phyloP scores from a whole-genome alignment of 768 basidiomycete genomes.

The Rhizopogon sp. region DNA sequence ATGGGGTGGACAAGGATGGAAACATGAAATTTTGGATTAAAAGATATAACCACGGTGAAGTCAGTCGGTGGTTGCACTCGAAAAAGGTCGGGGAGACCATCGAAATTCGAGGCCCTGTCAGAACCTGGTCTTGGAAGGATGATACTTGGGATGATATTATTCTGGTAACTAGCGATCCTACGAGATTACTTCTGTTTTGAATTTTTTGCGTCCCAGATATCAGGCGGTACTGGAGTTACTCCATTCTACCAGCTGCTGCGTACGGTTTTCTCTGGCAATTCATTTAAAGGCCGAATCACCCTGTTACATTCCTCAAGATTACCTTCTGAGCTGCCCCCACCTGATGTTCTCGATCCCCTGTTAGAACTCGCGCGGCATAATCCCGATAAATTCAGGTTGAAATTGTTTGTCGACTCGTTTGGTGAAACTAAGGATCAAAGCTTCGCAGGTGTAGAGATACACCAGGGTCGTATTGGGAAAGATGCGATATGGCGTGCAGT shows the following conservation, averaged over 20 bases:
- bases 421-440: constrained; percentile 12
- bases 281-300: constrained; percentile 52
- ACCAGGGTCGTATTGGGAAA: constrained; percentile 52
- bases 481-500: constrained; percentile 40
- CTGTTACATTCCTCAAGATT: constrained; percentile 67
- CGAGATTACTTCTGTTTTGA: not conserved
- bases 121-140: constrained; percentile 57
- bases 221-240: constrained; percentile 84
- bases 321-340: constrained; percentile 65
- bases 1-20: constrained; percentile 63
- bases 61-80: constrained; percentile 77
- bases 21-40: constrained; percentile 79
- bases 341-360: constrained; percentile 51
- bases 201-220: constrained; percentile 49
- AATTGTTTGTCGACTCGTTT: constrained; percentile 57
- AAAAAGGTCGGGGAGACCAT: constrained; percentile 61
- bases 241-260: constrained; percentile 80
- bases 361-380: constrained; percentile 39
- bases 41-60: constrained; percentile 72
- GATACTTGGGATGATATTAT: constrained; percentile 74
- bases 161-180: constrained; percentile 38
- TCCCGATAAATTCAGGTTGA: constrained; percentile 52
- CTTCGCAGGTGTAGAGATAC: constrained; percentile 19
- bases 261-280: constrained; percentile 35
- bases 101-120: constrained; percentile 73